Conservation (phyloP, 177 flowering plant species). For the Telopea speciosissima region DNA sequence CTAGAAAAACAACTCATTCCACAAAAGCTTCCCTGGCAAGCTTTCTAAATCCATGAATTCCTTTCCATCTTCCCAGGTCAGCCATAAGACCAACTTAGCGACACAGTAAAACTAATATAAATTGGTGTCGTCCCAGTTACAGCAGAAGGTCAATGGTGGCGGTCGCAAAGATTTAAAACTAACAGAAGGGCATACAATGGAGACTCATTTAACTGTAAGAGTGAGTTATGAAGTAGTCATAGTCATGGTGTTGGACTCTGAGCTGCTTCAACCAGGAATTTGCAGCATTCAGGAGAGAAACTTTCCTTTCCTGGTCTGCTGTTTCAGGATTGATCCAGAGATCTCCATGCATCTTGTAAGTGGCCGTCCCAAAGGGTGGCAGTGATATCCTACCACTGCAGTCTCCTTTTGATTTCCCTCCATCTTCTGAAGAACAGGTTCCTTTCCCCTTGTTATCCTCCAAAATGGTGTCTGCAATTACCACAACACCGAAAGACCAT, state of each 20-base stretch:
- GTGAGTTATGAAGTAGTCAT: slow-evolving; percentile 27
- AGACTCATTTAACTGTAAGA: slow-evolving; percentile 10
- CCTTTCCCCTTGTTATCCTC: slow-evolving; percentile 6
- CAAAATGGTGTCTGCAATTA: slow-evolving; percentile 11
- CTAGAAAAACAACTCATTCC: not conserved
- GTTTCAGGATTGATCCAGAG: slow-evolving; percentile 33
- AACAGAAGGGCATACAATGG: not conserved
- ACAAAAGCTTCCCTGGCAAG: not conserved
- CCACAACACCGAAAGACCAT: not conserved
- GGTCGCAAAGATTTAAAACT: not conserved
- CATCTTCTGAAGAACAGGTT: not conserved
- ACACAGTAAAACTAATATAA: not conserved
- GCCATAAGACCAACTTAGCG: not conserved
- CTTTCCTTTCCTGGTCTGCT: slow-evolving; percentile 21
- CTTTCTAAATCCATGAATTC: not conserved
- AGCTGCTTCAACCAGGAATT: slow-evolving; percentile 57
- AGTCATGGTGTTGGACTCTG: slow-evolving; percentile 43
- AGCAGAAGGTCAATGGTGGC: not conserved
- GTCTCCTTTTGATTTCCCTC: slow-evolving; percentile 9
- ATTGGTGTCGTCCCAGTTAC: too few relatives aligned
- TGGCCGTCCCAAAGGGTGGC: slow-evolving; percentile 43
- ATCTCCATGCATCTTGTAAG: slow-evolving; percentile 37
- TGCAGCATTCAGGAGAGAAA: slow-evolving; percentile 34
- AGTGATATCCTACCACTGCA: slow-evolving; percentile 16
- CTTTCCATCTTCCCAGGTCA: not conserved